phyloP scores from a whole-genome alignment of 164 flowering plant genomes.

The Piper longum region DNA sequence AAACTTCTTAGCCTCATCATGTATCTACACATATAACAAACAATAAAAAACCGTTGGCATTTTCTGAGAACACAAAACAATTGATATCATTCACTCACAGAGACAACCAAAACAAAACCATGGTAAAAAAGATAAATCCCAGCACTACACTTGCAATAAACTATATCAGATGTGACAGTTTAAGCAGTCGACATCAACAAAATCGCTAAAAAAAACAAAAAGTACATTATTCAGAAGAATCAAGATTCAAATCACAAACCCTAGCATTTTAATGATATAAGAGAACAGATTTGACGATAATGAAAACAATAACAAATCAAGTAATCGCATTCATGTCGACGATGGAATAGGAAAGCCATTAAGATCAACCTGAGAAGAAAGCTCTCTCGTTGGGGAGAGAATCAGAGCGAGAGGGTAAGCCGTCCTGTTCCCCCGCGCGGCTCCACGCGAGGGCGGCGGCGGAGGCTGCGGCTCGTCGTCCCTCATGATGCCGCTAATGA shows the following conservation, averaged over 20 bases:
- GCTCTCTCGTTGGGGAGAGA: constrained; percentile 49
- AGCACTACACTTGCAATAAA: too few relatives aligned
- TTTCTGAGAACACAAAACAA: not conserved
- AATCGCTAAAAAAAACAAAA: not conserved
- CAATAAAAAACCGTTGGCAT: not conserved
- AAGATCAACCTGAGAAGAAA: constrained; percentile 36
- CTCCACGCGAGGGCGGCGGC: not conserved
- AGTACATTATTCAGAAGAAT: not conserved
- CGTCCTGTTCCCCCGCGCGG: constrained; percentile 4
- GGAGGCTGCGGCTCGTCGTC: not conserved
- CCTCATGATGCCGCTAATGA: constrained; percentile 33
- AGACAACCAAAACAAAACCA: not conserved
- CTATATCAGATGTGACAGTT: too few relatives aligned
- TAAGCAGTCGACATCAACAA: not conserved
- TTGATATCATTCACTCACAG: not conserved
- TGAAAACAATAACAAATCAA: too few relatives aligned
- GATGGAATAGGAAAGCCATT: not conserved
- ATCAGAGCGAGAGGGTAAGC: constrained; percentile 42
- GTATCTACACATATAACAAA: constrained; percentile 20
- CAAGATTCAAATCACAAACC: too few relatives aligned
- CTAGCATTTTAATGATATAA: too few relatives aligned
- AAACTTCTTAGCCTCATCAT: constrained; percentile 55
- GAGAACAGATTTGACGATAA: too few relatives aligned
- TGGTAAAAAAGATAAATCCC: too few relatives aligned
- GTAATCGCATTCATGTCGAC: too few relatives aligned